Evolutionary conservation across 2,329 filamentous ascomycete genomes (phyloP).

Genomic region (Colletotrichum magnum): DNA sequence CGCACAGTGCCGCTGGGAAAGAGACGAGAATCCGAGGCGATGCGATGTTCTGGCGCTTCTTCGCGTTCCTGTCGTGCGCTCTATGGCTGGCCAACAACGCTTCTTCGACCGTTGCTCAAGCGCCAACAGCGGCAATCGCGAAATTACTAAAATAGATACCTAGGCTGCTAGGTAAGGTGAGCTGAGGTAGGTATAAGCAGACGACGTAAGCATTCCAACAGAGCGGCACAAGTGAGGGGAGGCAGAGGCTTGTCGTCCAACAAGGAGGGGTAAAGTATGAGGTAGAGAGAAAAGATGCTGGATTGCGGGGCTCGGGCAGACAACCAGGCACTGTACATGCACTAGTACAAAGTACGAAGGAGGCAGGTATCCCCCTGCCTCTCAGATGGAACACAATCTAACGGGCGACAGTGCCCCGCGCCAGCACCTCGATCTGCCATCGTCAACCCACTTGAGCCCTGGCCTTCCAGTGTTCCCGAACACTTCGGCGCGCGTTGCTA

Average conservation of each 20-base stretch:
- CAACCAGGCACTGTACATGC: constrained; percentile 1
- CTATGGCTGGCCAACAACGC: no score
- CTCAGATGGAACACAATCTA: background rate
- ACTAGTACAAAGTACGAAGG: background rate
- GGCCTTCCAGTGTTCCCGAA: background rate
- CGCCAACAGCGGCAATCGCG: constrained; percentile 15
- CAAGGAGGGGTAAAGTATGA: constrained; percentile 37
- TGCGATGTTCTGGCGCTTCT: no score
- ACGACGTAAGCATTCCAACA: background rate
- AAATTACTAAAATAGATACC: no score
- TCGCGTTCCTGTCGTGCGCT: no score
- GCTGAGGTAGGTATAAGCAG: no score
- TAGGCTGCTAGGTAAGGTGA: no score
- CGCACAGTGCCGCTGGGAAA: background rate
- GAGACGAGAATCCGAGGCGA: no score
- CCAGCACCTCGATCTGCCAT: constrained; percentile 8
- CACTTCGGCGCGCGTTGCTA: background rate
- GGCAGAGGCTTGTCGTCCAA: constrained; percentile 12
- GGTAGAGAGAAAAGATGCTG: constrained; percentile 37
- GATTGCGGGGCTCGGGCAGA: constrained; percentile 34
- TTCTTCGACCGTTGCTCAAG: background rate
- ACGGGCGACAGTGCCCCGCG: constrained; percentile 13
- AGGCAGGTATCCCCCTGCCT: background rate
- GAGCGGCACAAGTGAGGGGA: constrained; percentile 3
- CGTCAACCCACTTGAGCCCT: constrained; percentile 20